Conservation (phyloP, 1,284 basidiomycete genomes). For the Ganoderma leucocontextum region DNA sequence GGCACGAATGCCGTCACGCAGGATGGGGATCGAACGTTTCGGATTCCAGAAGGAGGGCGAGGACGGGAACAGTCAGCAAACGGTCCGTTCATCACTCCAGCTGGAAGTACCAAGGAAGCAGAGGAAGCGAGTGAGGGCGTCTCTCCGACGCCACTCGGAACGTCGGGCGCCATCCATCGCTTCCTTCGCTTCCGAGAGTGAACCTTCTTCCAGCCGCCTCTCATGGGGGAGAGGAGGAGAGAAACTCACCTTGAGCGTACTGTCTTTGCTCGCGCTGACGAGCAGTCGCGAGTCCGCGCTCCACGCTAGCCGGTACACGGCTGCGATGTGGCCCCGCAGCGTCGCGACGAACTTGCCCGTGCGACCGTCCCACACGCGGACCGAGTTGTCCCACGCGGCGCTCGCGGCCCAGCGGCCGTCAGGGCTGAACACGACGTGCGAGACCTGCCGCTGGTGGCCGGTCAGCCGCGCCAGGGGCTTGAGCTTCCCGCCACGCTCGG, state of each 20-base stretch:
- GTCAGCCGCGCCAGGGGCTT: slow-evolving; percentile 91
- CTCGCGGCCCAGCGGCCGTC: slow-evolving; percentile 93
- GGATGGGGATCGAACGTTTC: background rate
- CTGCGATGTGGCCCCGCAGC: slow-evolving; percentile 91
- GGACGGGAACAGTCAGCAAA: slow-evolving; percentile 5
- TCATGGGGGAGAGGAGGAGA: background rate
- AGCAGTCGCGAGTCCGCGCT: slow-evolving; percentile 93
- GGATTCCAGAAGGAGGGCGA: background rate
- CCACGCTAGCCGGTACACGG: slow-evolving; percentile 96
- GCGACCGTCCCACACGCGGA: slow-evolving; percentile 93
- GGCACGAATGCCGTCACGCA: slow-evolving; percentile 1
- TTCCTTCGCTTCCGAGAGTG: background rate
- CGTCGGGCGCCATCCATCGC: background rate
- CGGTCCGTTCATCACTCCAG: background rate
- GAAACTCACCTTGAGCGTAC: slow-evolving; percentile 88
- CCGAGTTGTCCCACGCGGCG: slow-evolving; percentile 91
- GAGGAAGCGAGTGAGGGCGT: background rate
- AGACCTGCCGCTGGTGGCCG: slow-evolving; percentile 95
- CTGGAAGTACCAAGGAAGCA: background rate
- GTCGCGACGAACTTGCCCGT: slow-evolving; percentile 95
- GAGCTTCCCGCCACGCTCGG: slow-evolving; percentile 59
- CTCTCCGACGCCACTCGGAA: slow-evolving; percentile 5
- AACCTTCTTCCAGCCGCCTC: background rate
- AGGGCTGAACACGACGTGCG: slow-evolving; percentile 95
- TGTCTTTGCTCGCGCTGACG: slow-evolving; percentile 95